Percentiles rank a stretch among this genome's conserved stretches.
These are phyloP conservation scores for Trichoderma afroharzianum DNA, from an alignment of 2,329 filamentous ascomycete genomes.

Conservation along the genomic window DNA sequence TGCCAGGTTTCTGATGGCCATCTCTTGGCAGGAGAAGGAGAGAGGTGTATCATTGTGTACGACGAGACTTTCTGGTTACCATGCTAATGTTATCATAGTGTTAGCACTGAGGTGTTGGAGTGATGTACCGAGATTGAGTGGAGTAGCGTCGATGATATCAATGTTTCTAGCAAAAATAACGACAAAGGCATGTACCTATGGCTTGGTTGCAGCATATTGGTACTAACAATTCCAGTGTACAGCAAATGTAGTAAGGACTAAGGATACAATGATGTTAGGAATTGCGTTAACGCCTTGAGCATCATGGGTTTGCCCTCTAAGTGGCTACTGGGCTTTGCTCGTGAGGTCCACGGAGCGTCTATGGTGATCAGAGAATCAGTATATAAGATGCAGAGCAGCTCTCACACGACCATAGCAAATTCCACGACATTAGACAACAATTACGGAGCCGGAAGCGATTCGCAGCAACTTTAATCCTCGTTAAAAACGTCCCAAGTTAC, in stretches of 20 bases:
- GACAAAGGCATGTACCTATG: background rate
- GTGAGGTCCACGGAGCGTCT: background rate
- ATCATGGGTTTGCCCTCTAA: background rate
- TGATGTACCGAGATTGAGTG: background rate
- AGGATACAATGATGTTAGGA: background rate
- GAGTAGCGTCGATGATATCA: background rate
- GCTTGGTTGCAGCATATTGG: background rate
- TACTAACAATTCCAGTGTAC: background rate
- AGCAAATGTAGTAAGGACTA: background rate
- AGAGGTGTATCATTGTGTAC: background rate
- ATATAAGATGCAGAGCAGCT: background rate
- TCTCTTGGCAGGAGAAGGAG: background rate
- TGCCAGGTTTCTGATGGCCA: background rate
- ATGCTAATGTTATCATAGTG: background rate
- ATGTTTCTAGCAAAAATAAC: background rate
- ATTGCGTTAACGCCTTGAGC: background rate
- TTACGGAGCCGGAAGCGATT: background rate
- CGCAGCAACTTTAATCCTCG: background rate
- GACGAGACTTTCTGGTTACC: background rate
- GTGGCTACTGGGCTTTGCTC: background rate
- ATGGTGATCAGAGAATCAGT: background rate
- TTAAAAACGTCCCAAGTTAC: background rate
- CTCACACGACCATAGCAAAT: background rate
- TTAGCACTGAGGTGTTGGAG: background rate
- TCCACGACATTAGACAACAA: background rate